phyloP scores from a whole-genome alignment of 768 basidiomycete genomes.

The Cystoderma amianthinum region DNA sequence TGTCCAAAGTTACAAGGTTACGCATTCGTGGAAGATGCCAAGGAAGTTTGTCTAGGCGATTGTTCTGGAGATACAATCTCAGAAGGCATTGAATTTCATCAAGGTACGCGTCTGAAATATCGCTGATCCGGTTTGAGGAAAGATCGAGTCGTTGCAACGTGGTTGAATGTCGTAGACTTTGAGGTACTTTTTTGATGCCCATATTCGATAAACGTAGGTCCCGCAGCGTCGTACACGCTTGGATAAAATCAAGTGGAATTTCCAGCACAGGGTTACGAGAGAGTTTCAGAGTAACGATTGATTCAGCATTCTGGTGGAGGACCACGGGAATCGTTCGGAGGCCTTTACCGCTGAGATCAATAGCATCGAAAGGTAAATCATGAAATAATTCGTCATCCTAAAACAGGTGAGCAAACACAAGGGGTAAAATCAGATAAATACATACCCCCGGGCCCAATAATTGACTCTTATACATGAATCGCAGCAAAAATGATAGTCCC shows the following conservation, averaged over 20 bases:
- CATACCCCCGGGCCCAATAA: constrained; percentile 57
- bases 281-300: constrained; percentile 79
- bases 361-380: constrained; percentile 58
- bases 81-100: constrained; percentile 68
- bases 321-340: constrained; percentile 85
- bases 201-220: constrained; percentile 86
- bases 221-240: constrained; percentile 74
- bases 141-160: constrained; percentile 80
- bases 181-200: constrained; percentile 92
- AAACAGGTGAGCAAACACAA: not conserved
- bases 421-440: constrained; percentile 6
- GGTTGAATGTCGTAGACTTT: constrained; percentile 67
- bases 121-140: constrained; percentile 85
- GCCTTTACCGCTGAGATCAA: constrained; percentile 78
- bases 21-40: constrained; percentile 76
- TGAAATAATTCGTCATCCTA: constrained; percentile 73
- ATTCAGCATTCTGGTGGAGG: constrained; percentile 77
- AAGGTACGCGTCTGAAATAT: constrained; percentile 81
- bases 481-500: constrained; percentile 78
- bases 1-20: constrained; percentile 71
- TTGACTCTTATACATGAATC: constrained; percentile 84
- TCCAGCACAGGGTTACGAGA: constrained; percentile 95
- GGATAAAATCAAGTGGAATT: constrained; percentile 93
- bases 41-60: constrained; percentile 82
- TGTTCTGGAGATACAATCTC: constrained; percentile 79